Evolutionary conservation across 2,329 filamentous ascomycete species (phyloP), one percentile per base, ranked within the genome.

Genomic region (Neonectria hederae): DNA sequence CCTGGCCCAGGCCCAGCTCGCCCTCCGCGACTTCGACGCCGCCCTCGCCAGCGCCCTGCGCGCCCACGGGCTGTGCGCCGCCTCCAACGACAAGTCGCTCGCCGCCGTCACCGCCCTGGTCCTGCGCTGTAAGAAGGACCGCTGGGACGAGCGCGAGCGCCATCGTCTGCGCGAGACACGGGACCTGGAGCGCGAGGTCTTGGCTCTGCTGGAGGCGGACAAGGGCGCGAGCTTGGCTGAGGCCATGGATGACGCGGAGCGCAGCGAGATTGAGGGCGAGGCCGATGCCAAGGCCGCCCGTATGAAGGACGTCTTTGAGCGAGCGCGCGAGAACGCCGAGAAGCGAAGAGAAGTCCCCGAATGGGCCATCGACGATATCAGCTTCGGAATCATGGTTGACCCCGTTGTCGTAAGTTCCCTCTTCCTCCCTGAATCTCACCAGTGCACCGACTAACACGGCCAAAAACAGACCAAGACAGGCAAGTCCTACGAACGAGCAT

Each of bases 401-500:
- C 91, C 89, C 1, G 86, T 88, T 19, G 77, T 87, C 46, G 85
- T 86, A 73, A 76, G 83, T 76, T 4, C 35, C 9, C 1, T 40
- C 66, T 8, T 52, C 26, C 38, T n/a, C 5, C 49, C 11, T 48
- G 1, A 14, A 10, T n/a, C 22, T 24, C 17, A 17, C 32, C 0
- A 21, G n/a, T 11, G 40, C 13, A 22, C 61, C 73, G 61, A 75
- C 65, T 38, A 14, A 51, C 26, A 10, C 69, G 71, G 10, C 22
- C 3, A 22, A 11, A 17, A 65, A 71, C 78, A 83, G 90, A 95
- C 92, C 1, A 94, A 92, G 74, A 94, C 91, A 1, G 96, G 96
- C 13, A 92, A 94, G 68, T 96, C 92, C 1, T 99, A 97, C 76
- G 96, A 98, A 77, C 87, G 95, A 45, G 86, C 92, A 0, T 92